phyloP scores from a whole-genome alignment of 2,329 filamentous ascomycete genomes.

The Diaporthe sp. region DNA sequence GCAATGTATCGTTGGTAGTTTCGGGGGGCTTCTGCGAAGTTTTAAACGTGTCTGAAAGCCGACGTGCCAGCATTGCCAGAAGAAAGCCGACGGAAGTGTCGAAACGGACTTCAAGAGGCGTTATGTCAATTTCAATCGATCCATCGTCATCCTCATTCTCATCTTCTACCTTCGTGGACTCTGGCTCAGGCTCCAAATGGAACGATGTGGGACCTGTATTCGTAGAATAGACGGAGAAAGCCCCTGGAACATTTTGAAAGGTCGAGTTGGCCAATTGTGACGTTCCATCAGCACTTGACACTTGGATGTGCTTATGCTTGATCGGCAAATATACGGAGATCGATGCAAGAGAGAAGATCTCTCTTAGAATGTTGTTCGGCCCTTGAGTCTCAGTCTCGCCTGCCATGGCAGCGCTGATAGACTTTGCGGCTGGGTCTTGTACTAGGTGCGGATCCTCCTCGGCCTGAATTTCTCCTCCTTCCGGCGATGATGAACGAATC shows the following conservation, averaged over 20 bases:
- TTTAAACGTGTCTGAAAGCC: conserved; percentile 62
- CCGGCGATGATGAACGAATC: background rate
- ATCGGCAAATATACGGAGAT: conserved; percentile 70
- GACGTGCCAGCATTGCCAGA: conserved; percentile 64
- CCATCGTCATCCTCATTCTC: conserved; percentile 47
- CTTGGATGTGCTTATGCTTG: conserved; percentile 59
- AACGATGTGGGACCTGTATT: conserved; percentile 34
- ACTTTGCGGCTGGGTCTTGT: conserved; percentile 41
- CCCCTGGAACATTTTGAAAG: conserved; percentile 65
- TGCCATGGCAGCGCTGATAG: conserved; percentile 48
- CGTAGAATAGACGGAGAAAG: conserved; percentile 67
- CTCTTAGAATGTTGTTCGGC: conserved; percentile 68
- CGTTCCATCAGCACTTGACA: conserved; percentile 43
- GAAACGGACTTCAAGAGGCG: conserved; percentile 66
- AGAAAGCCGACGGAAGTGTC: conserved; percentile 70
- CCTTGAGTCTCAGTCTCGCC: conserved; percentile 65
- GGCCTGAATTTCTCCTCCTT: background rate
- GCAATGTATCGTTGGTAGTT: conserved; percentile 40
- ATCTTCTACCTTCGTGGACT: conserved; percentile 37
- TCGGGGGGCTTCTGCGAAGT: background rate
- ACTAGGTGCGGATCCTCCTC: no score
- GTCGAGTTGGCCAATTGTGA: conserved; percentile 30
- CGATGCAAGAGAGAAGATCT: conserved; percentile 63
- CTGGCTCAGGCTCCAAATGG: conserved; percentile 32
- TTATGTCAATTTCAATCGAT: conserved; percentile 64